Evolutionary conservation across 1,284 basidiomycete species (phyloP).

Genomic region (Naganishia sp.): DNA sequence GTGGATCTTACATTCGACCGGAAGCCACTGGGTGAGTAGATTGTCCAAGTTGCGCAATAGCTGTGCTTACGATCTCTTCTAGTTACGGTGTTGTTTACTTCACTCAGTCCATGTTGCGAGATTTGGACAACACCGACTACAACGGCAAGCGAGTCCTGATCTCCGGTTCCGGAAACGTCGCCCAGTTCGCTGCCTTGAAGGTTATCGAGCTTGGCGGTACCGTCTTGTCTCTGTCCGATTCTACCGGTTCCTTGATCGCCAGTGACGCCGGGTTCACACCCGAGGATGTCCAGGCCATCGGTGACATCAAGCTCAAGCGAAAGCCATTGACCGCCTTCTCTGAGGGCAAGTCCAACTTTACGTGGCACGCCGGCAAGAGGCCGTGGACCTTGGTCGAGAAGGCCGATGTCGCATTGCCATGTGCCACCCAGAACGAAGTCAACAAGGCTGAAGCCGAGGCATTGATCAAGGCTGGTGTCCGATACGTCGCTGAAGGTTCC

Average conservation of each 20-base stretch:
- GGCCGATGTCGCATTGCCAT: slow-evolving; percentile 73
- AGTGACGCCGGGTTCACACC: slow-evolving; percentile 62
- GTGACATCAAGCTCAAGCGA: slow-evolving; percentile 66
- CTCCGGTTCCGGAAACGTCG: slow-evolving; percentile 73
- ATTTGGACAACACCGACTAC: slow-evolving; percentile 57
- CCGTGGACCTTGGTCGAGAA: slow-evolving; percentile 72
- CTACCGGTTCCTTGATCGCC: slow-evolving; percentile 69
- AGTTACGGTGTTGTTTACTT: slow-evolving; percentile 78
- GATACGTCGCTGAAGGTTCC: slow-evolving; percentile 71
- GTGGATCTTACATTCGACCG: slow-evolving; percentile 71
- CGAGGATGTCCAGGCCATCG: slow-evolving; percentile 63
- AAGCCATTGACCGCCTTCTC: slow-evolving; percentile 62
- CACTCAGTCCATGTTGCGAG: slow-evolving; percentile 61
- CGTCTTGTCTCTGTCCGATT: slow-evolving; percentile 77
- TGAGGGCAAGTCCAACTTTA: slow-evolving; percentile 57
- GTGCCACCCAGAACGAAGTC: slow-evolving; percentile 78
- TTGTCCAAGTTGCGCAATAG: no score
- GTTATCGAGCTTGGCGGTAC: slow-evolving; percentile 74
- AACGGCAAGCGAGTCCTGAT: slow-evolving; percentile 66
- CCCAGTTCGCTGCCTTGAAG: slow-evolving; percentile 77
- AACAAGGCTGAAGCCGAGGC: slow-evolving; percentile 66
- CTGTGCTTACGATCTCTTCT: slow-evolving; percentile 2
- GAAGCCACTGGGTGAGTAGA: slow-evolving; percentile 62
- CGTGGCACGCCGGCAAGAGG: slow-evolving; percentile 68
- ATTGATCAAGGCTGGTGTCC: slow-evolving; percentile 68